These are phyloP conservation scores for Radiomyces spectabilis DNA, from an alignment of 192 early-diverging fungal genomes.

Conservation along the genomic window DNA sequence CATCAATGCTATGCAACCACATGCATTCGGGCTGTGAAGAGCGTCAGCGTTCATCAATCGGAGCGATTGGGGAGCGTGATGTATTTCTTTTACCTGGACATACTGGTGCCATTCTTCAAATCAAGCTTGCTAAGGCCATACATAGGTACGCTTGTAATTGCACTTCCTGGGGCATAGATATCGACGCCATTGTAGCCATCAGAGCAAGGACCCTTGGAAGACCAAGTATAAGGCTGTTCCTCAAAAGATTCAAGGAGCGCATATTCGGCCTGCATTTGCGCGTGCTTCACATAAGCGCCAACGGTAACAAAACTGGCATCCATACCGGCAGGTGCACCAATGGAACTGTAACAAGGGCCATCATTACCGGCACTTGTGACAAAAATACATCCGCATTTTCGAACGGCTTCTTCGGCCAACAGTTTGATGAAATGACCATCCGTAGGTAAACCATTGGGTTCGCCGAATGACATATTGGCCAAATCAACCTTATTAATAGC, in stretches of 20 bases:
- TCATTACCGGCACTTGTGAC: conserved; percentile 88
- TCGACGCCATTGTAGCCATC: conserved; percentile 83
- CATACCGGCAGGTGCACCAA: conserved; percentile 78
- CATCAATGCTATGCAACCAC: conserved; percentile 80
- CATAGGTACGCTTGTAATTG: conserved; percentile 83
- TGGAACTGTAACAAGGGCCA: conserved; percentile 82
- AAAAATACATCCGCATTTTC: conserved; percentile 76
- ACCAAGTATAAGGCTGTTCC: conserved; percentile 84
- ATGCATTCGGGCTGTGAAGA: conserved; percentile 70
- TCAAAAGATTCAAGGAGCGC: conserved; percentile 69
- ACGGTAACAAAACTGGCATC: conserved; percentile 76
- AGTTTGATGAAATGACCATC: conserved; percentile 77
- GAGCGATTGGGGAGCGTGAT: no score
- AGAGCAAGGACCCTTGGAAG: conserved; percentile 74
- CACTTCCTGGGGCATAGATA: conserved; percentile 84
- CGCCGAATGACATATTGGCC: conserved; percentile 87
- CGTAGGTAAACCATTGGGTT: conserved; percentile 63
- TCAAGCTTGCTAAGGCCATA: conserved; percentile 64
- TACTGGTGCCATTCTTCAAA: conserved; percentile 91
- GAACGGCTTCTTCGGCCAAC: conserved; percentile 77
- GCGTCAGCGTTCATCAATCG: no score
- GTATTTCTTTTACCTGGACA: conserved; percentile 53
- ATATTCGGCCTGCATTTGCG: conserved; percentile 85
- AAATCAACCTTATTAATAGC: conserved; percentile 60
- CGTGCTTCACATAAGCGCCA: conserved; percentile 81